These are phyloP conservation scores for Dioscorea alata DNA, from an alignment of 106 monocot genomes.

Conservation along the genomic window DNA sequence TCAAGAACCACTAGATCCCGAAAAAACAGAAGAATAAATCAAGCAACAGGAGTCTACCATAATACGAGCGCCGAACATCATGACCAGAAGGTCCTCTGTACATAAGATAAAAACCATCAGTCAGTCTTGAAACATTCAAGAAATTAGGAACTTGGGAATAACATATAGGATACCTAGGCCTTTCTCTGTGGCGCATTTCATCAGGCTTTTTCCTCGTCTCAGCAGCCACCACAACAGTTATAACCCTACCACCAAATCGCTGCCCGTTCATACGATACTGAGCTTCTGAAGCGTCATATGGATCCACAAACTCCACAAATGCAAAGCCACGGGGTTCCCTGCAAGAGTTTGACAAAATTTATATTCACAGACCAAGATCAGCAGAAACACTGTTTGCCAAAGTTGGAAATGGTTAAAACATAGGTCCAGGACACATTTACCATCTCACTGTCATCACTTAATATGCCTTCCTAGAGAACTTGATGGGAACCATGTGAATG, in stretches of 20 bases:
- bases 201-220: conserved; percentile 67
- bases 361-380: neutral
- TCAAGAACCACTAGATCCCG: too few relatives aligned
- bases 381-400: neutral
- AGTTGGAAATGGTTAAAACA: conserved; percentile 8
- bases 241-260: conserved; percentile 51
- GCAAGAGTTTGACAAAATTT: conserved; percentile 8
- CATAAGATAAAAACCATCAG: neutral
- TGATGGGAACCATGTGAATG: conserved; percentile 30
- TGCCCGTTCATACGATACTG: conserved; percentile 91
- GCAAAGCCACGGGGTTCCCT: conserved; percentile 92
- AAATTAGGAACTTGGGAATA: neutral
- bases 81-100: conserved; percentile 37
- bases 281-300: conserved; percentile 83
- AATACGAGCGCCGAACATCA: conserved; percentile 29
- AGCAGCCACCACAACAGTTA: conserved; percentile 67
- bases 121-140: too few relatives aligned
- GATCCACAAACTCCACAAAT: conserved; percentile 85
- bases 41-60: conserved; percentile 24
- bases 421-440: conserved; percentile 32
- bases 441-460: conserved; percentile 26
- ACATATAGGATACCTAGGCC: conserved; percentile 22
- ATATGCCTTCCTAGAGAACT: conserved; percentile 39
- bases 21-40: too few relatives aligned
- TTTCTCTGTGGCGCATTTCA: conserved; percentile 54